Base-by-base conservation (phyloP, 75 land plant genomes). In the Cupressus sempervirens region DNA sequence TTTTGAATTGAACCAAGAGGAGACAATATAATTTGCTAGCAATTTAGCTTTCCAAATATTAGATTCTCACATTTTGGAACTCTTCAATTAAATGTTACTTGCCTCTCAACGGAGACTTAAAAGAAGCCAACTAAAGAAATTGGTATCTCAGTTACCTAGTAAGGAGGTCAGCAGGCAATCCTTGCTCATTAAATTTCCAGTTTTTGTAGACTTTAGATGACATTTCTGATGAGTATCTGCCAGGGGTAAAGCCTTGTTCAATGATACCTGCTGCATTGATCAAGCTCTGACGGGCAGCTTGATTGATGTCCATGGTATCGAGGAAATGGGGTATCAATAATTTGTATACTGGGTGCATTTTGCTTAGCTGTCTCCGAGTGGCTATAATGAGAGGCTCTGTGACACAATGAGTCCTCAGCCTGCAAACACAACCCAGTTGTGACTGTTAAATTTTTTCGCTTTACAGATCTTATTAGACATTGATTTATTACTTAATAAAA, bases 291-390 rank as follows among this genome's bases (percentile, higher is more conserved):
- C 91, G 86, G 4, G 89, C 91, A 48, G 84, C 83, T 20, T 86
- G 82, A 80, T 89, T 89, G 87, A 87, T 89, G 68, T 85, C 80
- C 85, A 89, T 83, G 1, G 91, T 89, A 72, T 88, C 62, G 7
- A 76, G 85, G 89, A 48, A 88, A 23, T 87, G 91, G 2, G 91
- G 89, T 2, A 77, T 16, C 11, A 89, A 84, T 23, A 83, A 80
- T 38, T 72, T 79, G 58, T 89, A 84, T 18, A 89, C 40, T 0
- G 91, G 91, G 82, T 89, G 91, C 41, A 88, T 32, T 3, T 56
- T 43, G 41, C 89, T 89, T 23, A 89, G 87, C 26, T 88, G 86
- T 65, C 91, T 43, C 56, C 83, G 84, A 43, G 91, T 87, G 58
- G 91, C 89, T 29, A 89, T 89, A 23, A 83, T 35, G 36, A 88